Base-by-base conservation (phyloP, 352 stramenopile genomes). In the Blastocystis sp. region DNA sequence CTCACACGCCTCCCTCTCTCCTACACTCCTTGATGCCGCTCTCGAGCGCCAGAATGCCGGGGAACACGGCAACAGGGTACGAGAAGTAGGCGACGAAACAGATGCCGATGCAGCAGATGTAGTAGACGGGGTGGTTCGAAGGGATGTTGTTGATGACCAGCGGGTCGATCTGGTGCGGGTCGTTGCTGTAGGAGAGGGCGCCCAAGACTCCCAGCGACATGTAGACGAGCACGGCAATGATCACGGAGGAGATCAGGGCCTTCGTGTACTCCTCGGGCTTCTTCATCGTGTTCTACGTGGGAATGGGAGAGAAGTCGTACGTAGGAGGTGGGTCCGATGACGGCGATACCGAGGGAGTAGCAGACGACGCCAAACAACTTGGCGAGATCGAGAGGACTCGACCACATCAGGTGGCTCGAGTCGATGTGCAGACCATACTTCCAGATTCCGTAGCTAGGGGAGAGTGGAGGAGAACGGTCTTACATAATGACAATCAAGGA, bases 231-330 rank as follows among this genome's bases (percentile, higher is more conserved):
- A 78, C 54, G 24, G 59, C 54, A 42, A 84, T 84, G 36, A 84
- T 24, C 4, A 84, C 54, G 32, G 59, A 84, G 7, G 32, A 21
- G 51, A 84, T 69, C 24, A 84, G 73, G 44, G 59, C 59, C 36
- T 54, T 67, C n/a, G 56, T 71, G 56, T 73, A 84, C 36, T 84
- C 11, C 32, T 61, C 34, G 0, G 67, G 67, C 24, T 78, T 61
- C 67, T 78, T 78, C 73, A 84, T 84, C 8, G 54, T 73, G 36
- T 84, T 84, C 51, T 84, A 69, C 6, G 56, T 73, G 71, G 65
- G 14, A 0, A 0, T 46, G 27, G 38, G 14, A 18, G 27, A 34
- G 40, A 72, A 84, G 27, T 4, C 8, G 34, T 71, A 84, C 71
- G 24, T 84, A 73, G 24, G 73, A 84, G 16, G 73, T 84, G 73